Evolutionary conservation across 305 asterid species (phyloP).

Genomic region (Fraxinus xanthoxyloides): DNA sequence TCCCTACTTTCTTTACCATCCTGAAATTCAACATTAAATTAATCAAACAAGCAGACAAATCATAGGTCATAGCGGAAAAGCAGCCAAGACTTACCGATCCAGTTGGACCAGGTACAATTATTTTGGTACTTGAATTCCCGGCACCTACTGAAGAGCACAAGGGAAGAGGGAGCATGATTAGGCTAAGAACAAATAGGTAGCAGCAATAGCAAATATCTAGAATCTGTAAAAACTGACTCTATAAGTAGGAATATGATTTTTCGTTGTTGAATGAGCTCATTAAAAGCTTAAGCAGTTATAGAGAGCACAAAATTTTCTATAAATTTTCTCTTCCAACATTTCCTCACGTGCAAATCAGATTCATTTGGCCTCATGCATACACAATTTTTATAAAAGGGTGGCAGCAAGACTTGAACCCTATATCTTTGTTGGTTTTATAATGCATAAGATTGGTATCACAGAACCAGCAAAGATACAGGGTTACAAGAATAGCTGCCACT

Average conservation of each 20-base stretch:
- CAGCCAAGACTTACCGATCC: slow-evolving; percentile 42
- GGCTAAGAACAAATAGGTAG: not conserved
- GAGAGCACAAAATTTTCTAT: not conserved
- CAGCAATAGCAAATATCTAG: not conserved
- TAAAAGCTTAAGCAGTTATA: not conserved
- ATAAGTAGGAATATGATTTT: not conserved
- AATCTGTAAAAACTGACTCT: not conserved
- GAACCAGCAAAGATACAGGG: not conserved
- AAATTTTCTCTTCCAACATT: not conserved
- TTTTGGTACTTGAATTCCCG: slow-evolving; percentile 37
- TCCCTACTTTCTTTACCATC: slow-evolving; percentile 45
- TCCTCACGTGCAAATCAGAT: not conserved
- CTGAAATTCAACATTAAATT: slow-evolving; percentile 36
- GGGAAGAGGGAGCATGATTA: not conserved
- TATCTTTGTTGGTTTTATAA: not conserved
- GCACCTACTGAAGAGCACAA: slow-evolving; percentile 32
- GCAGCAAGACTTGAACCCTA: not conserved
- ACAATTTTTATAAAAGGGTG: not conserved
- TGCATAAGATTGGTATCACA: not conserved
- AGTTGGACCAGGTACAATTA: slow-evolving; percentile 23
- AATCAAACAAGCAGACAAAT: not conserved
- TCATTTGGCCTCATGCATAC: not conserved
- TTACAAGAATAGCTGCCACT: not conserved
- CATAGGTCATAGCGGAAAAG: slow-evolving; percentile 17
- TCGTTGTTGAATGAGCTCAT: not conserved